These are phyloP conservation scores for Paramecium tetraurelia DNA, from an alignment of 73 alveolate genomes.

Conservation along the genomic window DNA sequence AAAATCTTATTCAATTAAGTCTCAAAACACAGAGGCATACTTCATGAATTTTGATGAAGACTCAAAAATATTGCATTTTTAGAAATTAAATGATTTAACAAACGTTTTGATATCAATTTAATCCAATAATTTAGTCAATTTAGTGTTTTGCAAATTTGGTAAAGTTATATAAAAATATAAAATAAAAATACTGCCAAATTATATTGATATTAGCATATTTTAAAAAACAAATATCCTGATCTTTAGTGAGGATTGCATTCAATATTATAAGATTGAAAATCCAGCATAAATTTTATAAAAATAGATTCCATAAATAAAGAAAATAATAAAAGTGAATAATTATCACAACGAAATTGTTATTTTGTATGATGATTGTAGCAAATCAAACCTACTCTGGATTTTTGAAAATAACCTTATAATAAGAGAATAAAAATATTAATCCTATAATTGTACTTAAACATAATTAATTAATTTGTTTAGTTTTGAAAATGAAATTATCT, in stretches of 20 bases:
- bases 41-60: neutral
- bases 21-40: too few species aligned
- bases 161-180: neutral
- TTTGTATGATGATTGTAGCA: neutral
- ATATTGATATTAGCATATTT: neutral
- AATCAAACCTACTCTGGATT: neutral
- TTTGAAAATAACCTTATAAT: neutral
- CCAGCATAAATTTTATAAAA: neutral
- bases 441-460: neutral
- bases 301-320: neutral
- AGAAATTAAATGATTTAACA: neutral
- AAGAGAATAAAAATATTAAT: neutral
- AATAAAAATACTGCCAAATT: neutral
- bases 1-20: neutral
- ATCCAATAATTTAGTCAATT: neutral
- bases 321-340: neutral
- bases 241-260: neutral
- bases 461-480: neutral
- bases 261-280: neutral
- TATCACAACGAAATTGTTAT: neutral
- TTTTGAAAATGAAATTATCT: neutral
- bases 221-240: neutral
- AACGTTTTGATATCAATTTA: neutral
- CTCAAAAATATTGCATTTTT: neutral
- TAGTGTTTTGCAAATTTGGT: neutral